Evolutionary conservation across 768 basidiomycete genomes (phyloP).

Genomic region (Gautieria morchelliformis): DNA sequence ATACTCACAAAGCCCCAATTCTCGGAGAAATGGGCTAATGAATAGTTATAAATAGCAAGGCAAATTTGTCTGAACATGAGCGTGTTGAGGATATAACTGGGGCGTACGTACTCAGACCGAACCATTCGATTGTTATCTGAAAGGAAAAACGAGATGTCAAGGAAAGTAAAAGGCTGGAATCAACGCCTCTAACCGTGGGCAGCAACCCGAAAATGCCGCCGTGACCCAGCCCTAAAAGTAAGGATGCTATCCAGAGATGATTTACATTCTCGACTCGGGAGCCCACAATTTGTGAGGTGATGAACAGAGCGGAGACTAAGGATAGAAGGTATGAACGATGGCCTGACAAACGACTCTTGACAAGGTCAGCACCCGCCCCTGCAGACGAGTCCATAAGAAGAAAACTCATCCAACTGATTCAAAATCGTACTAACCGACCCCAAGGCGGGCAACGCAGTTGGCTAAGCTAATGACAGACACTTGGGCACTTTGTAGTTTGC

Average conservation of each 20-base stretch:
- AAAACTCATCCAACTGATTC: background rate
- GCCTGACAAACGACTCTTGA: slow-evolving; percentile 42
- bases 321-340: slow-evolving; percentile 66
- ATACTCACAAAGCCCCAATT: slow-evolving; percentile 79
- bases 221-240: slow-evolving; percentile 46
- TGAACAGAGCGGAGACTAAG: slow-evolving; percentile 56
- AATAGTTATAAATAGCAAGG: no score
- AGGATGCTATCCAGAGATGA: slow-evolving; percentile 55
- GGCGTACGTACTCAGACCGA: slow-evolving; percentile 44
- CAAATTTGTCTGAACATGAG: no score
- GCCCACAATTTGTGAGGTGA: slow-evolving; percentile 61
- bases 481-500: slow-evolving; percentile 73
- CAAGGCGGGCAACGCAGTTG: slow-evolving; percentile 71
- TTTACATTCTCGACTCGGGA: slow-evolving; percentile 45
- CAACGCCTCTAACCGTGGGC: slow-evolving; percentile 20
- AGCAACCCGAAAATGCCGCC: slow-evolving; percentile 26
- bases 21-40: slow-evolving; percentile 61
- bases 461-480: slow-evolving; percentile 76
- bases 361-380: slow-evolving; percentile 65
- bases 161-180: background rate
- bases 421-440: slow-evolving; percentile 44
- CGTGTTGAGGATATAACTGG: background rate
- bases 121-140: slow-evolving; percentile 63
- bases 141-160: background rate
- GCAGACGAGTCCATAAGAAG: background rate